Conservation (phyloP, 768 basidiomycete species). For the Panaeolus papilionaceus region DNA sequence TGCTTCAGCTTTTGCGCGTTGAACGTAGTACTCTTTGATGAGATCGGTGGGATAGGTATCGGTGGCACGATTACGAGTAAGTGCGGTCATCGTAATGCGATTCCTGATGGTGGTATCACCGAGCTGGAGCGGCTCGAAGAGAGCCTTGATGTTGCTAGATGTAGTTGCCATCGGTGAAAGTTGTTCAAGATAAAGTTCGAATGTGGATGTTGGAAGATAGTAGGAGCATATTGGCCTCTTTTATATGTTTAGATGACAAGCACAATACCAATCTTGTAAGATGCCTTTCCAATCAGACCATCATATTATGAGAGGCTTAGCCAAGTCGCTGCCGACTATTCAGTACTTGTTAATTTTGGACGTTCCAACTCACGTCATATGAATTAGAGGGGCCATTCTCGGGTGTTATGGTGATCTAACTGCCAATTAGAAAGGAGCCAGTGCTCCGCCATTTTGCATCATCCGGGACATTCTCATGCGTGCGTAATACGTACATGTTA, state of each 20-base stretch:
- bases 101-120: slow-evolving; percentile 44
- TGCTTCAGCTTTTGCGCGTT: slow-evolving; percentile 37
- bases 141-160: slow-evolving; percentile 17
- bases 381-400: background rate
- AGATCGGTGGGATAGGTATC: slow-evolving; percentile 43
- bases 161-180: background rate
- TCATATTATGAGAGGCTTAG: background rate
- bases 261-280: background rate
- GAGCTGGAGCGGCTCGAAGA: slow-evolving; percentile 41
- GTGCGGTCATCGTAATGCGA: slow-evolving; percentile 44
- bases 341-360: background rate
- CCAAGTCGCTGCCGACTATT: background rate
- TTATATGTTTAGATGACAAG: background rate
- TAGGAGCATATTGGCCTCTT: background rate
- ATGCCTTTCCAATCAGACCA: background rate
- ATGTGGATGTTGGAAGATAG: background rate
- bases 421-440: background rate
- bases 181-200: background rate
- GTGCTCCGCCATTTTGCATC: slow-evolving; percentile 8
- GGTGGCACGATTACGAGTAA: slow-evolving; percentile 47
- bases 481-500: background rate
- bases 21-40: slow-evolving; percentile 42
- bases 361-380: background rate
- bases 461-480: background rate
- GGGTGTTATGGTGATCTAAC: background rate